Base-by-base conservation (phyloP, 352 stramenopile genomes). In the Globisporangium radiosum region DNA sequence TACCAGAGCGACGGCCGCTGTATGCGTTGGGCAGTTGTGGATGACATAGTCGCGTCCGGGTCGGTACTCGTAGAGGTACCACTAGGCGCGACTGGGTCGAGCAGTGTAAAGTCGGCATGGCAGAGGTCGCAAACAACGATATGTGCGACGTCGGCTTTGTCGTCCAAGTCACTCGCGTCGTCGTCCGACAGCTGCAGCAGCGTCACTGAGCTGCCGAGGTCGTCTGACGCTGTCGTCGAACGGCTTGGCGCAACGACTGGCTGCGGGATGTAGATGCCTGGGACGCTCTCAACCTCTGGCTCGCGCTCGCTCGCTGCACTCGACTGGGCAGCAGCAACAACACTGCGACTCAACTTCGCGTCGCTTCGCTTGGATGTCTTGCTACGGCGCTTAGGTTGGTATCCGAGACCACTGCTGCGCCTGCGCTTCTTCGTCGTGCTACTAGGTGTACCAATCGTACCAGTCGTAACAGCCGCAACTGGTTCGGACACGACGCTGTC, bases 61-160 rank as follows among this genome's bases (percentile, higher is more conserved):
- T 33, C 25, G 25, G 25, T 33, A 33, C 25, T 33, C 25, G 25
- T 33, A 33, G 25, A 33, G 25, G 25, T 2, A 33, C 25, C 25
- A 33, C 25, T 33, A 33, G 25, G 25, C 2, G 25, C 73, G 0
- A 91, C 43, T 0, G 88, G 68, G 17, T 91, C 78, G 15, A 73
- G 54, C 79, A 90, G 81, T 40, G 82, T 78, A 57, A 90, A 90
- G 58, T 91, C 84, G 13, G 67, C 66, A 33, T 88, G 78, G 63
- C 85, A 92, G 13, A 87, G 78, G 52, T 92, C 85, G 47, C 83
- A 92, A n/a, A 91, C 63, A 17, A 92, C 83, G 14, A 78, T 62
- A 36, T 91, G 70, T 1, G 57, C 54, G 45, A 82, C 71, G 36
- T 84, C 68, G 5, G 71, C 59, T 13, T 73, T 62, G 51, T 69